These are phyloP conservation scores for Phytophthora foliorum DNA, from an alignment of 352 stramenopile genomes.

Conservation along the genomic window DNA sequence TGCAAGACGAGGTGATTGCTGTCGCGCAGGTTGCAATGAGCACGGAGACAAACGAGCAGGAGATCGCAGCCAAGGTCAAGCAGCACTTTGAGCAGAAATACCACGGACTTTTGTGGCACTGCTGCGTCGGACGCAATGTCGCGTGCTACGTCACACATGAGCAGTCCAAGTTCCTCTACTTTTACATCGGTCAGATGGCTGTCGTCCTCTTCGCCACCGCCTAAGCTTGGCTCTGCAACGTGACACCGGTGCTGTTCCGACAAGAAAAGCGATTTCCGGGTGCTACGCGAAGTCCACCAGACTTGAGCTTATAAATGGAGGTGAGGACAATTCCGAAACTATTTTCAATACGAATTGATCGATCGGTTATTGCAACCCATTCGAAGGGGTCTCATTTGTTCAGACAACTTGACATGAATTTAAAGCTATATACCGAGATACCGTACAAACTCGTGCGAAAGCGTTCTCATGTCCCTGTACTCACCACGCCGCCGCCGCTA, in stretches of 20 bases:
- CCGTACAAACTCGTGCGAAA: slow-evolving; percentile 49
- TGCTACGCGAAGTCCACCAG: neutral
- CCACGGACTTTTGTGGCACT: slow-evolving; percentile 93
- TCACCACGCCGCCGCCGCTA: slow-evolving; percentile 61
- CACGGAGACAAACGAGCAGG: slow-evolving; percentile 85
- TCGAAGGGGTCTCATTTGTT: slow-evolving; percentile 21
- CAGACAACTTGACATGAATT: slow-evolving; percentile 10
- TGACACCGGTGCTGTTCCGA: neutral
- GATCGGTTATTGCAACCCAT: neutral
- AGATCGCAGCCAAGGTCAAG: slow-evolving; percentile 94
- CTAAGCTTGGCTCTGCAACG: slow-evolving; percentile 30
- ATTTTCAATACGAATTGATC: slow-evolving; percentile 36
- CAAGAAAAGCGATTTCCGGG: slow-evolving; percentile 15
- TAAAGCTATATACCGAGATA: slow-evolving; percentile 34
- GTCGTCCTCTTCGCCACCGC: slow-evolving; percentile 93
- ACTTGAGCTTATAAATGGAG: slow-evolving; percentile 17
- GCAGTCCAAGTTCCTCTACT: slow-evolving; percentile 96
- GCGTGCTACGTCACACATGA: slow-evolving; percentile 96
- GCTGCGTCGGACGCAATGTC: slow-evolving; percentile 95
- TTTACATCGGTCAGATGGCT: slow-evolving; percentile 96
- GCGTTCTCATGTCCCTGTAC: slow-evolving; percentile 50
- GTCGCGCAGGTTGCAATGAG: slow-evolving; percentile 85
- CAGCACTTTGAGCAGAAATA: slow-evolving; percentile 95
- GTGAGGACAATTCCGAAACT: slow-evolving; percentile 27
- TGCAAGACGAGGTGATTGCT: slow-evolving; percentile 87